Conservation (phyloP, 202 grass and related monocot species). For the Setaria italica region DNA sequence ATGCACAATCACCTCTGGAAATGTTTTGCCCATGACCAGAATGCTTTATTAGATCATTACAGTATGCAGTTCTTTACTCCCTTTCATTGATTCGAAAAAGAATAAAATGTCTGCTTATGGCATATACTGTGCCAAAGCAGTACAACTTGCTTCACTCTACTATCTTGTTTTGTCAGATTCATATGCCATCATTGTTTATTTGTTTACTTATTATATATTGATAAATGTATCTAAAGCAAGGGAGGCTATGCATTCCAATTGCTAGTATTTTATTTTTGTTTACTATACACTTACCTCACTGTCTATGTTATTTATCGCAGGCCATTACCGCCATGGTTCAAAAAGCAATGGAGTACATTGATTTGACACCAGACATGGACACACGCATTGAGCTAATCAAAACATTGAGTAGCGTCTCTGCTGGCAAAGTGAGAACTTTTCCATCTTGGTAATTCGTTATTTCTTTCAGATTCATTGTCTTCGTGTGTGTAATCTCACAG, state of each 20-base stretch:
- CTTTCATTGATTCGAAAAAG: neutral
- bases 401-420: conserved; percentile 83
- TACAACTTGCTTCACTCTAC: neutral
- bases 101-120: neutral
- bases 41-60: neutral
- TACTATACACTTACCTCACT: neutral
- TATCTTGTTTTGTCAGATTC: conserved; percentile 11
- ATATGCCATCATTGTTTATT: neutral
- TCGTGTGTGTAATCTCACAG: conserved; percentile 9
- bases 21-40: neutral
- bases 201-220: neutral
- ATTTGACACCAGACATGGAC: conserved; percentile 82
- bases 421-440: conserved; percentile 76
- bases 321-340: conserved; percentile 92
- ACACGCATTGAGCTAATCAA: conserved; percentile 90
- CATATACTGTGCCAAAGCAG: neutral
- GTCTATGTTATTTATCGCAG: conserved; percentile 42
- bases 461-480: neutral
- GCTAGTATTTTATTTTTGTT: conserved; percentile 12
- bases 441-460: conserved; percentile 23
- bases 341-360: conserved; percentile 97
- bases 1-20: neutral
- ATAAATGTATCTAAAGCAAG: neutral
- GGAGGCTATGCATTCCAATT: neutral
- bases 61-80: neutral